phyloP scores from a whole-genome alignment of 345 rosid species.

The Populus simonii region DNA sequence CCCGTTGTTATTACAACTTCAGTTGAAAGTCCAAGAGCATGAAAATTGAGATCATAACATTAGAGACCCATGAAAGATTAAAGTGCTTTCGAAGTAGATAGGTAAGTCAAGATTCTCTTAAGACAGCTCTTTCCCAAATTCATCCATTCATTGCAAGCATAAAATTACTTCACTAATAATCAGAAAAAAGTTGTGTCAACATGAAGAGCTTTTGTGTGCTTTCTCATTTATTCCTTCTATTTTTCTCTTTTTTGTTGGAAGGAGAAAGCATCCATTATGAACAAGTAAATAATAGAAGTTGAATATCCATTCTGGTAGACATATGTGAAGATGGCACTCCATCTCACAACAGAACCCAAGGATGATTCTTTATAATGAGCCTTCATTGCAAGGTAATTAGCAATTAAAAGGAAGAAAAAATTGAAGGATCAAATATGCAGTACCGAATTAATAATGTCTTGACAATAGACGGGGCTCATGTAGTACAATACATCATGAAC shows the following conservation, averaged over 20 bases:
- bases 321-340: slow-evolving; percentile 5
- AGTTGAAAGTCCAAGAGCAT: neutral
- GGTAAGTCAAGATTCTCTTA: neutral
- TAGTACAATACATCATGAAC: slow-evolving; percentile 94
- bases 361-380: slow-evolving; percentile 1
- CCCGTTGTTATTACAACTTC: neutral
- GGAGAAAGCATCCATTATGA: neutral
- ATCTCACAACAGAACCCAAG: neutral
- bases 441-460: slow-evolving; percentile 93
- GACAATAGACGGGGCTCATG: slow-evolving; percentile 98
- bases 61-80: neutral
- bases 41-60: neutral
- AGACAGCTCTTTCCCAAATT: neutral
- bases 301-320: neutral
- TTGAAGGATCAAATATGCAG: slow-evolving; percentile 4
- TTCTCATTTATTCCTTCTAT: neutral
- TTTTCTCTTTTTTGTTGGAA: neutral
- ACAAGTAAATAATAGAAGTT: neutral
- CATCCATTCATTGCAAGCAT: neutral
- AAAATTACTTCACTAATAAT: neutral
- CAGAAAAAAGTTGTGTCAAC: neutral
- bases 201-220: neutral
- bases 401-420: neutral
- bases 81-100: neutral
- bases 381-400: neutral